Percentiles rank a stretch among this genome's conserved stretches.
Conservation (phyloP, 345 rosid genomes). For the Camelina laxa region DNA sequence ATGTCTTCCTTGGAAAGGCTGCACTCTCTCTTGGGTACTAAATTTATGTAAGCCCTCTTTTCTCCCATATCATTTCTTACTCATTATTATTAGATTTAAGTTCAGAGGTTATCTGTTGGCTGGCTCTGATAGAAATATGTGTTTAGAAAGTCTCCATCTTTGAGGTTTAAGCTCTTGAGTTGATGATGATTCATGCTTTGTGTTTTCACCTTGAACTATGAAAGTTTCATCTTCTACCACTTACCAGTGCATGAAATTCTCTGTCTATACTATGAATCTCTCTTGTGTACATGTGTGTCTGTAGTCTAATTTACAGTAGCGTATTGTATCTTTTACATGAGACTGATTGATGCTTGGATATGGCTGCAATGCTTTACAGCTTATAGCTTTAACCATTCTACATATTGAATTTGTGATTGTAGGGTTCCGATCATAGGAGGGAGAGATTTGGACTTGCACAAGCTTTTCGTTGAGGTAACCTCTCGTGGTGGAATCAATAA, state of each 20-base stretch:
- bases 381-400: neutral
- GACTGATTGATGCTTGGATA: slow-evolving; percentile 2
- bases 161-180: slow-evolving; percentile 1
- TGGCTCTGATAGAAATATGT: neutral
- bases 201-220: neutral
- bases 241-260: neutral
- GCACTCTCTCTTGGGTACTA: slow-evolving; percentile 81
- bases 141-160: slow-evolving; percentile 8
- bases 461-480: slow-evolving; percentile 91
- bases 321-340: neutral
- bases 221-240: slow-evolving; percentile 4
- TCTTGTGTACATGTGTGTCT: neutral
- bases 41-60: slow-evolving; percentile 71
- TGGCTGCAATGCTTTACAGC: slow-evolving; percentile 7
- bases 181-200: slow-evolving; percentile 15
- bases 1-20: slow-evolving; percentile 74
- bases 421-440: slow-evolving; percentile 98
- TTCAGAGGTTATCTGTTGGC: slow-evolving; percentile 20
- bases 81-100: neutral
- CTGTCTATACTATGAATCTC: neutral
- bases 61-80: slow-evolving; percentile 10
- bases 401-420: slow-evolving; percentile 20
- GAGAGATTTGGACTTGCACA: slow-evolving; percentile 84
- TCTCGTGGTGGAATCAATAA: slow-evolving; percentile 93
- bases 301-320: neutral